phyloP scores from a whole-genome alignment of 2,329 filamentous ascomycete genomes.

The Penicillium sp. region DNA sequence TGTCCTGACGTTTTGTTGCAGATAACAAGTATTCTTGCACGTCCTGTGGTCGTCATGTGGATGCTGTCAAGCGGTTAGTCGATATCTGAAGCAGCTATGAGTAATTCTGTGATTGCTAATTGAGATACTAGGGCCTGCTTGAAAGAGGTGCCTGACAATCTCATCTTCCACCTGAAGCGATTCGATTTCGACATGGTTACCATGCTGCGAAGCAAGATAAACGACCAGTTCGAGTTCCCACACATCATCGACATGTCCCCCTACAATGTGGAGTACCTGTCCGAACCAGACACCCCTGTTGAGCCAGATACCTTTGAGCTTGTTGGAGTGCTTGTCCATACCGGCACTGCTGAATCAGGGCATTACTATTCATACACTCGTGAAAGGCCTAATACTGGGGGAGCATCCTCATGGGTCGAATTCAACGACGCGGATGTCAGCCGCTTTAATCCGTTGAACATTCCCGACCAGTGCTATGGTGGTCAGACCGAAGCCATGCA shows the following conservation, averaged over 20 bases:
- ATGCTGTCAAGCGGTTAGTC: constrained; percentile 81
- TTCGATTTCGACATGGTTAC: constrained; percentile 62
- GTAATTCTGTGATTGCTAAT: constrained; percentile 15
- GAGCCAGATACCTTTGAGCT: constrained; percentile 84
- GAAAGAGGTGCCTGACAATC: constrained; percentile 88
- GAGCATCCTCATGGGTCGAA: constrained; percentile 72
- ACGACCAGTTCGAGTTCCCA: constrained; percentile 92
- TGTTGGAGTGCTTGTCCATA: constrained; percentile 92
- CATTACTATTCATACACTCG: constrained; percentile 98
- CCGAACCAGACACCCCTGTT: constrained; percentile 59
- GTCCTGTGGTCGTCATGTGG: constrained; percentile 82
- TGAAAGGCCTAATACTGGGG: constrained; percentile 65
- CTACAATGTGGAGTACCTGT: constrained; percentile 86
- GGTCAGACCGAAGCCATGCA: constrained; percentile 62
- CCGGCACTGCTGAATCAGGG: constrained; percentile 88
- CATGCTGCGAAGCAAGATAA: constrained; percentile 86
- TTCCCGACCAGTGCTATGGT: constrained; percentile 81
- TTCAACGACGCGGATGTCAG: constrained; percentile 91
- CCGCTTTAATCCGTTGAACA: constrained; percentile 72
- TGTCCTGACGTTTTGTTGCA: constrained; percentile 38
- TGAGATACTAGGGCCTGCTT: constrained; percentile 70
- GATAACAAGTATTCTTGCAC: constrained; percentile 99
- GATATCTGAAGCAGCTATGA: neutral
- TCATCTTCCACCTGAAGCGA: constrained; percentile 89
- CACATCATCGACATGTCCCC: constrained; percentile 80